phyloP scores from a whole-genome alignment of 2,329 filamentous ascomycete species.

The Cladosporium phlei region DNA sequence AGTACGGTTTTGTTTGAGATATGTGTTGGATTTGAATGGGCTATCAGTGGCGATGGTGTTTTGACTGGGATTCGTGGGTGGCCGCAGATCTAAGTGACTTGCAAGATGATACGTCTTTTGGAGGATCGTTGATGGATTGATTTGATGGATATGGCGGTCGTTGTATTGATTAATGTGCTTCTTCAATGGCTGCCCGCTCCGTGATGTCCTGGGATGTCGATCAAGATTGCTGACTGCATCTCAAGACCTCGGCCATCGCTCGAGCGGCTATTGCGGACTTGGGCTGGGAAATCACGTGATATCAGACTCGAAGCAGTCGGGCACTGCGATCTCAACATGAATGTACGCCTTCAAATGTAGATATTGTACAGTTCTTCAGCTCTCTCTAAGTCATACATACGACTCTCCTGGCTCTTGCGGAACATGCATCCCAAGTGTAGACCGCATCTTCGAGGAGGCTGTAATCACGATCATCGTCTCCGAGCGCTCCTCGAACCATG shows the following conservation, averaged over 20 bases:
- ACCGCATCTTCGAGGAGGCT: not conserved
- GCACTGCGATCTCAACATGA: too few relatives aligned
- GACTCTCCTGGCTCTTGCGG: constrained; percentile 4
- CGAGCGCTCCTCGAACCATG: not conserved
- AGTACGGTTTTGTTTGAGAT: not conserved
- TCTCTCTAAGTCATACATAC: constrained; percentile 4
- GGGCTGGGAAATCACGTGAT: constrained; percentile 1
- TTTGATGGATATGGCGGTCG: not conserved
- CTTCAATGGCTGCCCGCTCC: too few relatives aligned
- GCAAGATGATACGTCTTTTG: not conserved
- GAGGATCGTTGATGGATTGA: not conserved
- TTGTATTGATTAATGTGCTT: not conserved
- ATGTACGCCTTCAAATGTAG: too few relatives aligned
- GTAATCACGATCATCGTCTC: constrained; percentile 1
- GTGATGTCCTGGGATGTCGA: not conserved
- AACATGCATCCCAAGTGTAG: not conserved
- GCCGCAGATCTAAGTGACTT: not conserved
- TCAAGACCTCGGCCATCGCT: constrained; percentile 8
- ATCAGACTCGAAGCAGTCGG: too few relatives aligned
- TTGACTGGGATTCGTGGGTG: not conserved
- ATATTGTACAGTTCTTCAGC: constrained; percentile 7
- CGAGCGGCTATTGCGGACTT: constrained; percentile 12
- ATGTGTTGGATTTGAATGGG: too few relatives aligned
- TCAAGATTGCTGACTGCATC: not conserved
- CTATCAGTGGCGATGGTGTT: not conserved